These are phyloP conservation scores for Multifurca ochricompacta DNA, from an alignment of 768 basidiomycete species.

Conservation along the genomic window DNA sequence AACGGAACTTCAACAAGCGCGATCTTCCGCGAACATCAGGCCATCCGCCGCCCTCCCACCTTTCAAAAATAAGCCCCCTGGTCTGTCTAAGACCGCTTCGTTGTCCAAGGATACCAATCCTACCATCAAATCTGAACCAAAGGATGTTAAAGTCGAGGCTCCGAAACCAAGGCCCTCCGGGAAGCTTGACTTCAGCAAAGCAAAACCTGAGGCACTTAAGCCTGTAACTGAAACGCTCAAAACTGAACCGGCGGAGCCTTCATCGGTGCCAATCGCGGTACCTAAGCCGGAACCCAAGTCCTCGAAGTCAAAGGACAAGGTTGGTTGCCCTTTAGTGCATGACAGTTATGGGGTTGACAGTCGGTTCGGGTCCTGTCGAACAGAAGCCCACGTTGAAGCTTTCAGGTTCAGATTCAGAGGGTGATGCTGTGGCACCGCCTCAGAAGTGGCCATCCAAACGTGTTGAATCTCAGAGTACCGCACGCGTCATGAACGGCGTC, in stretches of 20 bases:
- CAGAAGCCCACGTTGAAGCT: constrained; percentile 25
- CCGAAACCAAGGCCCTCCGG: constrained; percentile 35
- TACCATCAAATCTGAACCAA: constrained; percentile 24
- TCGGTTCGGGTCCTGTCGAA: constrained; percentile 27
- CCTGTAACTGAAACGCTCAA: constrained; percentile 10
- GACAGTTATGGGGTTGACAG: too few relatives aligned
- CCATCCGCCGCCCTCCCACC: constrained; percentile 8
- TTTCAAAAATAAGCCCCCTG: constrained; percentile 15
- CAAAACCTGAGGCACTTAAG: constrained; percentile 16
- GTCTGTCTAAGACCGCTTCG: constrained; percentile 13
- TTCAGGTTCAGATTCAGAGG: constrained; percentile 25
- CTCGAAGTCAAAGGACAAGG: neutral
- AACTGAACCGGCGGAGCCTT: constrained; percentile 17
- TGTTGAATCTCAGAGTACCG: constrained; percentile 12
- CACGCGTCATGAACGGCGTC: constrained; percentile 40
- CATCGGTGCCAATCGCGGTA: constrained; percentile 5
- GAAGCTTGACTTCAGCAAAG: constrained; percentile 41
- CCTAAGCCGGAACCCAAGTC: constrained; percentile 11
- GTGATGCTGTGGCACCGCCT: constrained; percentile 11
- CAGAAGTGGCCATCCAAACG: constrained; percentile 15
- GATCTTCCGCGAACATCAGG: neutral
- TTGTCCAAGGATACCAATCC: constrained; percentile 11
- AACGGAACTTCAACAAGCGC: neutral
- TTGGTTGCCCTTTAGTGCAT: neutral
- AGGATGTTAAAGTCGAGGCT: constrained; percentile 25